Base-by-base conservation (phyloP, 2,329 filamentous ascomycete genomes). In the Phaeosphaeriaceae sp. region DNA sequence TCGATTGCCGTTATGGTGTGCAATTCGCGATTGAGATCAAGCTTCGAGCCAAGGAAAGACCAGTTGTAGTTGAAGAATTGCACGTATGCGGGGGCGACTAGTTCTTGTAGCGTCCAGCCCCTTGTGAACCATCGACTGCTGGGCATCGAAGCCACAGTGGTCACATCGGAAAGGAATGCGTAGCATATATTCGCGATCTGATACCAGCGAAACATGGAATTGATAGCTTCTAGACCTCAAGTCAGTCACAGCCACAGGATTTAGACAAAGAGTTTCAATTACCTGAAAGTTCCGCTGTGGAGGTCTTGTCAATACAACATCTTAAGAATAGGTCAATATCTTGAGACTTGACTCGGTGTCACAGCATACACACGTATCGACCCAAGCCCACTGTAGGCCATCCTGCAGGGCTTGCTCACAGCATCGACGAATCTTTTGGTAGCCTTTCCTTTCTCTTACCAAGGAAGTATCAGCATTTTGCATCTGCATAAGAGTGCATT, bases 201-300 rank as follows among this genome's bases (percentile, higher is more conserved):
- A 26, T 65, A 65, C 62, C 62, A 65, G 9, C 28, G 26, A 11
- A 65, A 65, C 59, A 65, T 63, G 2, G 62, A 60, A 7, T 56
- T 60, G 8, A 64, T 64, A 3, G 59, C 49, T 26, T 22, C 52
- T 11, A 8, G 4, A 2, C 5, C 11, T 6, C 3, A n/a, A n/a
- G 5, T 40, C 15, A 40, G 15, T 40, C 3, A 40, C 5, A 17
- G 5, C n/a, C n/a, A 19, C 9, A 11, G 21, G 17, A n/a, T 21
- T 19, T 44, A 44, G 42, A 19, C 17, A 22, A 22, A 1, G 62
- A 59, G 7, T 55, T 58, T 5, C 60, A 60, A 4, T 54, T 47
- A 23, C 19, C 49, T 10, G 46, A 19, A 13, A 55, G n/a, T 17
- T 64, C 59, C 10, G 43, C n/a, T 2, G 11, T 17, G n/a, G 44